phyloP scores from a whole-genome alignment of 306 rosid genomes.

The Cucumis hystrix region DNA sequence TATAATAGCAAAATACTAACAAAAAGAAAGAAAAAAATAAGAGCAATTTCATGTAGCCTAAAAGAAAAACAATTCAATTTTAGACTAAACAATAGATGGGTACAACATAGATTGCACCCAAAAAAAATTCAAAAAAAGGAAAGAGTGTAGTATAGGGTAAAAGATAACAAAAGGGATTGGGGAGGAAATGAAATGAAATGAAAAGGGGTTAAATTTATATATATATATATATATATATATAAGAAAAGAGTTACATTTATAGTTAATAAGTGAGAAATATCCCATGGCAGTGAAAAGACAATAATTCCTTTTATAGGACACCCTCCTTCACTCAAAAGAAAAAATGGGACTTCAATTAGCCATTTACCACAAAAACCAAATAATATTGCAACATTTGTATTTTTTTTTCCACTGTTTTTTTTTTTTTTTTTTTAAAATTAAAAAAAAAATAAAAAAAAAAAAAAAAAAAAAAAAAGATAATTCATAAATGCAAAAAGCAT shows the following conservation, averaged over 20 bases:
- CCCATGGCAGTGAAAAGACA: conserved; percentile 19
- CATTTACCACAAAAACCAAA: conserved; percentile 25
- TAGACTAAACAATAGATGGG: no score
- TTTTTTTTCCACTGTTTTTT: no score
- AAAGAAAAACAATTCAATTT: no score
- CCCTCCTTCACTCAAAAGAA: conserved; percentile 2
- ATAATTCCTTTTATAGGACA: conserved; percentile 28
- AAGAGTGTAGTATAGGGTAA: background rate
- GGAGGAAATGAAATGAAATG: no score
- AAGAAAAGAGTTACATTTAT: background rate
- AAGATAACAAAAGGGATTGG: background rate
- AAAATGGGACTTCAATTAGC: conserved; percentile 9
- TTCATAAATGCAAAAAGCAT: conserved; percentile 27
- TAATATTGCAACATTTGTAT: conserved; percentile 13
- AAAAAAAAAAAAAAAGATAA: background rate
- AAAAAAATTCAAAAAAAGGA: background rate
- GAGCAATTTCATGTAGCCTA: no score
- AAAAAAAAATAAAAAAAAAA: conserved; percentile 3
- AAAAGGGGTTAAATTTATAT: background rate
- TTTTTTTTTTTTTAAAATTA: background rate
- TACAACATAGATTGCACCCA: no score
- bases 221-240: no score
- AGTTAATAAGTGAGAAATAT: background rate
- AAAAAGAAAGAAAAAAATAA: no score
- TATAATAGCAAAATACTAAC: no score